Evolutionary conservation across 202 grass and related monocot species (phyloP).

Genomic region (Musa balbisiana): DNA sequence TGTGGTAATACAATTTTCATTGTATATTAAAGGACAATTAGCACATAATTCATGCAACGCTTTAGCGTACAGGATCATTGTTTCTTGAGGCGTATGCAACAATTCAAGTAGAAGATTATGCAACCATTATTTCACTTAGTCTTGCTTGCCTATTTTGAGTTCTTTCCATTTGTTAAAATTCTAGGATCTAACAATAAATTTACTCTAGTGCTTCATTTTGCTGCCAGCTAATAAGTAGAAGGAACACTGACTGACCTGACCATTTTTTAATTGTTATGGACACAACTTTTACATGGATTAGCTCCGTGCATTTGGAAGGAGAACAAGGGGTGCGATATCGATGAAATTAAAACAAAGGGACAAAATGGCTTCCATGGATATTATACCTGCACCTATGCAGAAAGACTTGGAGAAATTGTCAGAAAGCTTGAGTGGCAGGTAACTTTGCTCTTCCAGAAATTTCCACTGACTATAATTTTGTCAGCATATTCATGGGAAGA

Average conservation of each 20-base stretch:
- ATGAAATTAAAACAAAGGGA: conserved; percentile 78
- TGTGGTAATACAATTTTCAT: too few species aligned
- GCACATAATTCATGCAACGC: too few species aligned
- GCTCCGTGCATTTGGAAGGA: conserved; percentile 78
- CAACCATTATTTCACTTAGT: too few species aligned
- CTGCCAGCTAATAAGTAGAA: not conserved
- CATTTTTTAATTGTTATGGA: conserved; percentile 17
- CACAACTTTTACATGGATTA: conserved; percentile 32
- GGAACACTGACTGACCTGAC: not conserved
- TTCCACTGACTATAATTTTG: conserved; percentile 6
- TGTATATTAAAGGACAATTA: too few species aligned
- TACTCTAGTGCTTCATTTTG: conserved; percentile 9
- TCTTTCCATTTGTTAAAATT: too few species aligned
- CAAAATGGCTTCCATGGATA: conserved; percentile 88
- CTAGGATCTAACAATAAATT: not conserved
- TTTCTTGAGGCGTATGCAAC: too few species aligned
- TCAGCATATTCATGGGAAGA: not conserved
- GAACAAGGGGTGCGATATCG: conserved; percentile 53
- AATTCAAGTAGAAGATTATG: too few species aligned
- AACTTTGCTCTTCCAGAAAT: conserved; percentile 21
- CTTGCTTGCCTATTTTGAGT: too few species aligned
- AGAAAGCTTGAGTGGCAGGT: conserved; percentile 44
- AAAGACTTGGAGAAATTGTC: conserved; percentile 40
- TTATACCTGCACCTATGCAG: conserved; percentile 61
- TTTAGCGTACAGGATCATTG: too few species aligned